phyloP scores from a whole-genome alignment of 768 basidiomycete species.

The Floccularia luteovirens region DNA sequence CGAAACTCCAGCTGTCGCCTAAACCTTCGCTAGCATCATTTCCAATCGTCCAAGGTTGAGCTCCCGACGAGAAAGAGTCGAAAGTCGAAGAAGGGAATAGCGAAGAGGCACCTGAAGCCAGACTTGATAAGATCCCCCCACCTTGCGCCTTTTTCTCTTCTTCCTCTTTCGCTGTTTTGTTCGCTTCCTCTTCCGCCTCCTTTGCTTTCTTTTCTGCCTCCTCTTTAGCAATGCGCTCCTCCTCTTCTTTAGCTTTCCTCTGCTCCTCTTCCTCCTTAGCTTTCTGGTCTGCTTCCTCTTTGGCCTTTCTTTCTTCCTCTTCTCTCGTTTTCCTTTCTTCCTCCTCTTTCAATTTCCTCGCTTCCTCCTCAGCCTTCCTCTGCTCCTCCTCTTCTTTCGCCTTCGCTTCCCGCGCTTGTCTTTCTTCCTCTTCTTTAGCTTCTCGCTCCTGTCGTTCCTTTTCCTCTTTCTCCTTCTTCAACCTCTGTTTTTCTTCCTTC shows the following conservation, averaged over 20 bases:
- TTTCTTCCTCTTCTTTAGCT: conserved; percentile 6
- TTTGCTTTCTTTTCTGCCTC: conserved; percentile 7
- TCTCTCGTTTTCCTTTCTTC: conserved; percentile 6
- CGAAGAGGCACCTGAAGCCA: not conserved
- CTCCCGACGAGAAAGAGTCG: too few species aligned
- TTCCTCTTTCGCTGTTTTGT: conserved; percentile 3
- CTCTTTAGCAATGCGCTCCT: conserved; percentile 1
- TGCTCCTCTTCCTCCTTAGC: conserved; percentile 13
- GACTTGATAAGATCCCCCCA: not conserved
- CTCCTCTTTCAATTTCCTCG: conserved; percentile 2
- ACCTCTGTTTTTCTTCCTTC: conserved; percentile 2
- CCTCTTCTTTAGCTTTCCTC: conserved; percentile 5
- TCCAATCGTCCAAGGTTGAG: not conserved
- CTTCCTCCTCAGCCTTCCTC: conserved; percentile 4
- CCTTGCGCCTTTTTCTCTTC: conserved; percentile 5
- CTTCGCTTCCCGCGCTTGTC: conserved; percentile 7
- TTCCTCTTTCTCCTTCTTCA: conserved; percentile 4
- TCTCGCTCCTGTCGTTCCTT: conserved; percentile 9
- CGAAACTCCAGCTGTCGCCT: not conserved
- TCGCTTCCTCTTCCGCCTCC: conserved; percentile 9
- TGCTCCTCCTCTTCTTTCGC: not conserved
- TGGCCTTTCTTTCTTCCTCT: conserved; percentile 7
- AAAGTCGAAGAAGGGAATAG: too few species aligned
- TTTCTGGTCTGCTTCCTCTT: conserved; percentile 7
- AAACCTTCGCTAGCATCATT: not conserved